A percentile compares a stretch with the other conserved stretches of the same genome.
phyloP scores from a whole-genome alignment of 1,284 basidiomycete genomes.

The Apiotrichum domesticum region DNA sequence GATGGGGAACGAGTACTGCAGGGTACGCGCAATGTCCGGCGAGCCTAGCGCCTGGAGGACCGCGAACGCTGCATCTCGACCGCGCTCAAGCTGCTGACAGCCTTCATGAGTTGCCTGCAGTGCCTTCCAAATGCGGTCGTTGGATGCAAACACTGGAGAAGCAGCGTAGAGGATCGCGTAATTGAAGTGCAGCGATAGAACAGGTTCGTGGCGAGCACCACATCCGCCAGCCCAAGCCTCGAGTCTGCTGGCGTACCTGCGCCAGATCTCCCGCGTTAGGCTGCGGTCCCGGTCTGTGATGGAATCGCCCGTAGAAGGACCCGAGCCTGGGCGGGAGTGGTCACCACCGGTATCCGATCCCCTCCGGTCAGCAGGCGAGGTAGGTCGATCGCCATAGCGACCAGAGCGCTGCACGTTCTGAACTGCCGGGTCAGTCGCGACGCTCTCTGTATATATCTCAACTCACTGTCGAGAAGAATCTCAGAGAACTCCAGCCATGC shows the following conservation, averaged over 20 bases:
- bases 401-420: slow-evolving; percentile 3
- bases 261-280: slow-evolving; percentile 27
- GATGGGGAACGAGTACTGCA: slow-evolving; percentile 42
- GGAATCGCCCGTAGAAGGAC: neutral
- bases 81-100: slow-evolving; percentile 36
- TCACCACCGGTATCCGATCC: slow-evolving; percentile 1
- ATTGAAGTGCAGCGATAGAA: slow-evolving; percentile 41
- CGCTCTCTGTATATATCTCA: neutral
- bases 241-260: slow-evolving; percentile 23
- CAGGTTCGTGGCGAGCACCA: slow-evolving; percentile 19
- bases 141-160: slow-evolving; percentile 34
- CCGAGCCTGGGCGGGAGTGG: neutral
- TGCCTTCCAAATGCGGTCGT: slow-evolving; percentile 32
- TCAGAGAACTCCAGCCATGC: slow-evolving; percentile 46
- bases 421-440: neutral
- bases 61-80: slow-evolving; percentile 41
- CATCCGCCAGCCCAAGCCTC: slow-evolving; percentile 38
- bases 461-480: slow-evolving; percentile 36
- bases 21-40: slow-evolving; percentile 40
- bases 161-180: slow-evolving; percentile 40
- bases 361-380: neutral
- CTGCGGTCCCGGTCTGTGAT: slow-evolving; percentile 3
- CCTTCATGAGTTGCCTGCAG: slow-evolving; percentile 35
- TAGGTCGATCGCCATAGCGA: slow-evolving; percentile 1
- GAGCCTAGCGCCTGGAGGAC: slow-evolving; percentile 39